Conservation (phyloP, 2,329 filamentous ascomycete genomes). For the Zymoseptoria ardabiliae region DNA sequence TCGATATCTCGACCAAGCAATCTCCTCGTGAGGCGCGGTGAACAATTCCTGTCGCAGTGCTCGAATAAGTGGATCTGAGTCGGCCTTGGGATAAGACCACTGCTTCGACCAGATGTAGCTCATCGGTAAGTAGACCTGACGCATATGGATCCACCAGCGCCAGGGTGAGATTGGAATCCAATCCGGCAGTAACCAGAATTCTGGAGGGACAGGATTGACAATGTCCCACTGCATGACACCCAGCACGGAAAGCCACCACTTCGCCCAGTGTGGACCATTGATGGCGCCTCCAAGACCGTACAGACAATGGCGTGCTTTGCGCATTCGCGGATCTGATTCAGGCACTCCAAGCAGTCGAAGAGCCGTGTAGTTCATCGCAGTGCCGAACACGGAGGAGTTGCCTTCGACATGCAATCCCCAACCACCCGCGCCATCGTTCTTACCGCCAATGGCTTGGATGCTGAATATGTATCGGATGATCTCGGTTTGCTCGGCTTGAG, state of each 20-base stretch:
- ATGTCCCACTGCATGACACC: conserved; percentile 83
- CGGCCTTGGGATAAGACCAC: conserved; percentile 62
- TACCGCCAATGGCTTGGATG: conserved; percentile 53
- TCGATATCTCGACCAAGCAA: conserved; percentile 69
- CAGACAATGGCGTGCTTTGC: conserved; percentile 72
- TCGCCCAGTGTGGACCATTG: conserved; percentile 88
- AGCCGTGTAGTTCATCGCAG: conserved; percentile 75
- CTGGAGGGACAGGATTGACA: conserved; percentile 88
- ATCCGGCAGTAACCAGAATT: conserved; percentile 61
- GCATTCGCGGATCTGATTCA: conserved; percentile 75
- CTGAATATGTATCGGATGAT: conserved; percentile 90
- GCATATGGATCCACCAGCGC: conserved; percentile 71
- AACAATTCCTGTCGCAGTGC: conserved; percentile 76
- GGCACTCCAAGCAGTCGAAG: conserved; percentile 76
- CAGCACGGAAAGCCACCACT: conserved; percentile 85
- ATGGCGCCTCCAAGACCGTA: conserved; percentile 81
- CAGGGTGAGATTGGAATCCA: conserved; percentile 30
- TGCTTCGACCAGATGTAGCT: conserved; percentile 78
- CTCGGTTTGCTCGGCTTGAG: conserved; percentile 70
- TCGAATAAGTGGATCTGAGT: conserved; percentile 58
- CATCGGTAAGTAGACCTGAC: conserved; percentile 93
- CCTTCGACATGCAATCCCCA: conserved; percentile 96
- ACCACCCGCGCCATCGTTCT: conserved; percentile 71
- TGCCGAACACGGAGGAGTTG: conserved; percentile 86
- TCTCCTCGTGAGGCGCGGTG: conserved; percentile 65